These are phyloP conservation scores for Sarocladiaceae sp. DNA, from an alignment of 2,329 filamentous ascomycete genomes.

Conservation along the genomic window DNA sequence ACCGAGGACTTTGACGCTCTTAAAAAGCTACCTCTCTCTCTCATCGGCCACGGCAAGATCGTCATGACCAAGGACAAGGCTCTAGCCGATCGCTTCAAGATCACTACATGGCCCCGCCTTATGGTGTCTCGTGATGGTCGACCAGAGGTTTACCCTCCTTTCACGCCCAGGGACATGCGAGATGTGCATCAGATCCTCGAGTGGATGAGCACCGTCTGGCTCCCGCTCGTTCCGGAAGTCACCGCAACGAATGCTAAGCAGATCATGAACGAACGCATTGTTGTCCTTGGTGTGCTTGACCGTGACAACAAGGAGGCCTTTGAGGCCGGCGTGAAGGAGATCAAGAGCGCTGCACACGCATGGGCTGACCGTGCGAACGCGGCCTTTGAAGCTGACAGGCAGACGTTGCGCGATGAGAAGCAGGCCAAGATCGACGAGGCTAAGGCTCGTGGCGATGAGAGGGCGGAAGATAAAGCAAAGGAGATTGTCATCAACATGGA, in stretches of 20 bases:
- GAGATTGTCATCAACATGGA: conserved; percentile 89
- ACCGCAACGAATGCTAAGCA: conserved; percentile 88
- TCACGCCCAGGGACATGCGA: conserved; percentile 89
- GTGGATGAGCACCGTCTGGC: conserved; percentile 97
- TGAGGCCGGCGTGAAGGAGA: conserved; percentile 71
- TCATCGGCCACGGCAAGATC: conserved; percentile 87
- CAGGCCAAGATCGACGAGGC: conserved; percentile 95
- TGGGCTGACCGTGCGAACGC: conserved; percentile 98
- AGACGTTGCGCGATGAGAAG: conserved; percentile 91
- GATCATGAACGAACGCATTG: conserved; percentile 90
- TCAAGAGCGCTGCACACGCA: conserved; percentile 92
- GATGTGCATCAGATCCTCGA: conserved; percentile 71
- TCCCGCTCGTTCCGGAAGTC: conserved; percentile 91
- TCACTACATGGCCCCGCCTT: conserved; percentile 93
- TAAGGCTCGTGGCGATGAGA: conserved; percentile 85
- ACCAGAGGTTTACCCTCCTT: conserved; percentile 82
- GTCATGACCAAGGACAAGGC: conserved; percentile 82
- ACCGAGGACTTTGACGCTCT: conserved; percentile 87
- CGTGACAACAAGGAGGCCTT: conserved; percentile 78
- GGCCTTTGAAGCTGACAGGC: conserved; percentile 85
- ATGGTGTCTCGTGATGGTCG: conserved; percentile 86
- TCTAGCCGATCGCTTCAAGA: conserved; percentile 82
- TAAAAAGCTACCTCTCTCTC: conserved; percentile 77
- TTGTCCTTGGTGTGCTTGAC: conserved; percentile 87
- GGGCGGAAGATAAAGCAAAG: conserved; percentile 82